A percentile compares a stretch with the other conserved stretches of the same genome.
phyloP scores from a whole-genome alignment of 2,329 filamentous ascomycete genomes.

The Ophiobolus disseminans region DNA sequence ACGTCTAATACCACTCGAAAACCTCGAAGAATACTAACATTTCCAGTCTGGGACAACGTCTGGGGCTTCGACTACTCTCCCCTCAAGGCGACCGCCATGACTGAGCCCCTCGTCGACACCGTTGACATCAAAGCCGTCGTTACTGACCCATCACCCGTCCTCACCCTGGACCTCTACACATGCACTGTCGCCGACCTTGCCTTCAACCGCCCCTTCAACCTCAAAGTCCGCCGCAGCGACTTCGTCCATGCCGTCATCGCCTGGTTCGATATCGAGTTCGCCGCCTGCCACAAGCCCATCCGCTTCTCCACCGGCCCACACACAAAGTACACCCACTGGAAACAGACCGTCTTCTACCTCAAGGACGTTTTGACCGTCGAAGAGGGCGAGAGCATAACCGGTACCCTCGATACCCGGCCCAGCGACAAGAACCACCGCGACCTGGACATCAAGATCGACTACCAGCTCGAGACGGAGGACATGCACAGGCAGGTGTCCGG shows the following conservation, averaged over 20 bases:
- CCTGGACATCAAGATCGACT: conserved; percentile 87
- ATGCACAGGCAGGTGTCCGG: conserved; percentile 72
- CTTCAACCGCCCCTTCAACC: conserved; percentile 79
- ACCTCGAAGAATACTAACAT: conserved; percentile 2
- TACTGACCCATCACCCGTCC: conserved; percentile 83
- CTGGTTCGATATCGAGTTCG: conserved; percentile 99
- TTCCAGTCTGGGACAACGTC: conserved; percentile 95
- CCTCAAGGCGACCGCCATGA: conserved; percentile 90
- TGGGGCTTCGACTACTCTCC: conserved; percentile 98
- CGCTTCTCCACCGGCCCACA: conserved; percentile 96
- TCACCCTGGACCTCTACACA: conserved; percentile 92
- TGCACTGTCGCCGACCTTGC: conserved; percentile 83
- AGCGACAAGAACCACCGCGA: conserved; percentile 95
- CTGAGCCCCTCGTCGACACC: conserved; percentile 95
- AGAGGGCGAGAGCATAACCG: conserved; percentile 79
- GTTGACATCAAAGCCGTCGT: conserved; percentile 97
- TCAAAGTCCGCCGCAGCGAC: conserved; percentile 82
- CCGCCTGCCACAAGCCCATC: conserved; percentile 97
- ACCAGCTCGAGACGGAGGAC: conserved; percentile 81
- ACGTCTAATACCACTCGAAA: not conserved
- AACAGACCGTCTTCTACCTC: conserved; percentile 99
- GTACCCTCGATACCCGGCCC: conserved; percentile 80
- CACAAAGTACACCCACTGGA: conserved; percentile 99
- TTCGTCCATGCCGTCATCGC: conserved; percentile 96
- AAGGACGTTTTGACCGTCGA: conserved; percentile 91